Percentiles rank a stretch among this genome's conserved stretches.
These are phyloP conservation scores for Carpinus viminea DNA, from an alignment of 306 rosid genomes.

Conservation along the genomic window DNA sequence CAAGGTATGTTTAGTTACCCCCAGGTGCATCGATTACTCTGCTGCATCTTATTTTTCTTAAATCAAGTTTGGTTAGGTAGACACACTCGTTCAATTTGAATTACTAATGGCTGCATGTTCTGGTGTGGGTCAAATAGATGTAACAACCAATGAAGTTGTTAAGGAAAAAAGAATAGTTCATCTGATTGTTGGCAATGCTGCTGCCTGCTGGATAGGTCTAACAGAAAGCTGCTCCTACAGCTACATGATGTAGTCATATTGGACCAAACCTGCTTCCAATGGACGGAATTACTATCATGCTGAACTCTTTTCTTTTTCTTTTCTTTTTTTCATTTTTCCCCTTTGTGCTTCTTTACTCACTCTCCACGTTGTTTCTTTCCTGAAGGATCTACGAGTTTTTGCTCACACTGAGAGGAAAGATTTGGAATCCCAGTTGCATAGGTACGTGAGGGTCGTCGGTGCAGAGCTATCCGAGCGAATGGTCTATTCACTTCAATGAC, in stretches of 20 bases:
- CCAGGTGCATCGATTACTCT: conserved; percentile 15
- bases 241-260: too few species aligned
- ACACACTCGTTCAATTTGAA: too few species aligned
- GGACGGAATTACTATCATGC: too few species aligned
- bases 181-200: too few species aligned
- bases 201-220: not conserved
- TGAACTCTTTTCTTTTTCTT: not conserved
- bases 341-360: not conserved
- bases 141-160: too few species aligned
- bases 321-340: not conserved
- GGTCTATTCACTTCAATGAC: conserved; percentile 53
- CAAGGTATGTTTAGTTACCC: conserved; percentile 50
- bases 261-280: too few species aligned
- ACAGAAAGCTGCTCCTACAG: not conserved
- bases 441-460: conserved; percentile 71
- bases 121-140: too few species aligned
- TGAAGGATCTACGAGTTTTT: conserved; percentile 58
- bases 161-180: too few species aligned
- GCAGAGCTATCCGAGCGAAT: conserved; percentile 63
- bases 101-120: too few species aligned
- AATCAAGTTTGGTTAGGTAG: not conserved
- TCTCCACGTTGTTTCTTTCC: conserved; percentile 18
- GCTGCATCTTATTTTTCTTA: not conserved
- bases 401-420: conserved; percentile 34
- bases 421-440: conserved; percentile 67